These are phyloP conservation scores for Fraxinus nigra DNA, from an alignment of 305 asterid genomes.

Conservation along the genomic window DNA sequence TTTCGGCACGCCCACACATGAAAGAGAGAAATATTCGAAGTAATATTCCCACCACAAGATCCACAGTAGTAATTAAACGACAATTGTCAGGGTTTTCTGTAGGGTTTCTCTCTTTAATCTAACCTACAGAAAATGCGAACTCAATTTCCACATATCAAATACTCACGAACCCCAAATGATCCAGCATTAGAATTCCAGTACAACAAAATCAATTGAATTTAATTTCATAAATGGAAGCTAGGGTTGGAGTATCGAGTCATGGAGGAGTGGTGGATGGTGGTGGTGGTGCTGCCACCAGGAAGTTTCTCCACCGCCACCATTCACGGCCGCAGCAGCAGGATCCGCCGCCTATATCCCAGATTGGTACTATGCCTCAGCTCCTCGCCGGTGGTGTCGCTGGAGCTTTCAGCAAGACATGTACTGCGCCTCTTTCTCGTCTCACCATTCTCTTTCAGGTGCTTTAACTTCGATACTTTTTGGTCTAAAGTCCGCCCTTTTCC, in stretches of 20 bases:
- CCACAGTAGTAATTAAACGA: background rate
- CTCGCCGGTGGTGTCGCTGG: constrained; percentile 98
- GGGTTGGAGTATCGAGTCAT: constrained; percentile 53
- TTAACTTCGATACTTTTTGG: background rate
- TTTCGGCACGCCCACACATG: background rate
- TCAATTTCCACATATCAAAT: background rate
- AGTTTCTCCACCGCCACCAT: constrained; percentile 52
- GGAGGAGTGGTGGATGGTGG: constrained; percentile 72
- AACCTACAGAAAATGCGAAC: background rate
- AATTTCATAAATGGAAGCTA: constrained; percentile 66
- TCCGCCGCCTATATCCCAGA: constrained; percentile 58
- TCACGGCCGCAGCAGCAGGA: constrained; percentile 42
- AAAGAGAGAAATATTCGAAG: background rate
- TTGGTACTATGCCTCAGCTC: constrained; percentile 89
- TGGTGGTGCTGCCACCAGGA: constrained; percentile 58
- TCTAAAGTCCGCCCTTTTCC: background rate
- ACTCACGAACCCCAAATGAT: background rate
- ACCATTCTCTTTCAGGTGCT: constrained; percentile 90
- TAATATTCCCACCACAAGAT: constrained; percentile 2
- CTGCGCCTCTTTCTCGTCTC: constrained; percentile 95
- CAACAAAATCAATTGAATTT: background rate
- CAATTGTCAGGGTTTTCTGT: constrained; percentile 15
- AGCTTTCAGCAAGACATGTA: constrained; percentile 97
- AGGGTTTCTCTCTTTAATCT: constrained; percentile 24
- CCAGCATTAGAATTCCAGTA: background rate